Conservation (phyloP, 2,329 filamentous ascomycete species). For the Fonsecaea pedrosoi region DNA sequence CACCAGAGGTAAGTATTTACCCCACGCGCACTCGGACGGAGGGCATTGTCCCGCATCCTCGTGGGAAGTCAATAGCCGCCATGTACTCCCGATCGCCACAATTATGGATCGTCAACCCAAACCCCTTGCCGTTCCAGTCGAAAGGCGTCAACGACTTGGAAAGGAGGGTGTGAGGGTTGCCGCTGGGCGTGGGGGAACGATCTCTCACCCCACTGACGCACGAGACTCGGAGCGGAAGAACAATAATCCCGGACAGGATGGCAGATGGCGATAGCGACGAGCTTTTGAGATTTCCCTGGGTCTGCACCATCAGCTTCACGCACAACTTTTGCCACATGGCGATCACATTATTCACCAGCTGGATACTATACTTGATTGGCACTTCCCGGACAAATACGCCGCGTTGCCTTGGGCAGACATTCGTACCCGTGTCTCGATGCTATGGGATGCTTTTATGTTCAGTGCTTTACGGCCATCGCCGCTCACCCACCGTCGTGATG, state of each 20-base stretch:
- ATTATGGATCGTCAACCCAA: neutral
- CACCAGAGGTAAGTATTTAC: neutral
- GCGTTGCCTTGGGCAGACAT: neutral
- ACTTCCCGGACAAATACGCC: neutral
- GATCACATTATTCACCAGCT: neutral
- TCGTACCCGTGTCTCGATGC: neutral
- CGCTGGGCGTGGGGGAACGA: conserved; percentile 2
- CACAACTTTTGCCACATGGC: neutral
- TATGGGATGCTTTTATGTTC: conserved; percentile 2
- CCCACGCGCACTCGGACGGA: conserved; percentile 8
- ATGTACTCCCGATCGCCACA: neutral
- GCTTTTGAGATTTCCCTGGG: neutral
- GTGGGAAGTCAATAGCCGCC: neutral
- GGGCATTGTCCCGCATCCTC: neutral
- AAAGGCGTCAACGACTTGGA: neutral
- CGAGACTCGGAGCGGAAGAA: neutral
- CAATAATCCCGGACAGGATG: neutral
- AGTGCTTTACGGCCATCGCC: conserved; percentile 1
- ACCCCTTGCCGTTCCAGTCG: neutral
- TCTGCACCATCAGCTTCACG: neutral
- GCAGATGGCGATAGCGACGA: neutral
- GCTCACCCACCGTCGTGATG: neutral
- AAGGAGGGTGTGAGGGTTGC: neutral
- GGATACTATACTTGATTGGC: neutral
- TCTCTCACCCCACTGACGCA: conserved; percentile 1